These are phyloP conservation scores for Sphagnurus paluster DNA, from an alignment of 1,284 basidiomycete species.

Conservation along the genomic window DNA sequence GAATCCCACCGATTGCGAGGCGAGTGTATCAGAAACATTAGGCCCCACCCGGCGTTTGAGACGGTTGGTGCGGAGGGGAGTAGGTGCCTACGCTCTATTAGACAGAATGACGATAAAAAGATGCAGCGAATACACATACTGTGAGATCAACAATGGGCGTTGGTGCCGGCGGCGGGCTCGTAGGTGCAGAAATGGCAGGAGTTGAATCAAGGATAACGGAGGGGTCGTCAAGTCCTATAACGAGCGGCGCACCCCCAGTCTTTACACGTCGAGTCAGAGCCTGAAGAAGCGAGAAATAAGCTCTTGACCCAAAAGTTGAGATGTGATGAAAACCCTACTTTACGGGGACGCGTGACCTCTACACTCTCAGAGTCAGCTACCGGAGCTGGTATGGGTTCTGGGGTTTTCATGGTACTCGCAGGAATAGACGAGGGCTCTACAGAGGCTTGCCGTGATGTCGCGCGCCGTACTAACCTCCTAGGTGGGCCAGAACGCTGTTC, in stretches of 20 bases:
- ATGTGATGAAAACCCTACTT: slow-evolving; percentile 18
- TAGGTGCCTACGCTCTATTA: slow-evolving; percentile 20
- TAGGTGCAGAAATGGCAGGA: slow-evolving; percentile 14
- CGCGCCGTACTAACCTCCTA: slow-evolving; percentile 32
- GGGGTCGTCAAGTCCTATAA: slow-evolving; percentile 37
- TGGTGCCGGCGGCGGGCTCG: slow-evolving; percentile 11
- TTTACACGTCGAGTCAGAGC: slow-evolving; percentile 34
- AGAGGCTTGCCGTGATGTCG: slow-evolving; percentile 35
- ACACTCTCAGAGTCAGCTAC: no score
- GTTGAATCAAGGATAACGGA: slow-evolving; percentile 25
- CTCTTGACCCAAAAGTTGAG: not conserved
- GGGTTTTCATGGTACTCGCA: slow-evolving; percentile 7
- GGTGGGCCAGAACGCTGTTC: slow-evolving; percentile 17
- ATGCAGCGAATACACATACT: slow-evolving; percentile 15
- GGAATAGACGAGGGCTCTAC: slow-evolving; percentile 24
- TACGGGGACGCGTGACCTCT: slow-evolving; percentile 24
- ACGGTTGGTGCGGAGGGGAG: slow-evolving; percentile 28
- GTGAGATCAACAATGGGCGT: slow-evolving; percentile 21
- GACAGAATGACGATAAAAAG: not conserved
- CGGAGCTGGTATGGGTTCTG: slow-evolving; percentile 17
- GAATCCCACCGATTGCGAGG: slow-evolving; percentile 16
- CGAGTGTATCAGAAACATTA: slow-evolving; percentile 13
- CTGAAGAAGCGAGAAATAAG: slow-evolving; percentile 16
- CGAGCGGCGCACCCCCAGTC: slow-evolving; percentile 25
- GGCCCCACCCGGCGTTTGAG: slow-evolving; percentile 40